These are phyloP conservation scores for Fusarium heterosporum DNA, from an alignment of 2,329 filamentous ascomycete genomes.

Conservation along the genomic window DNA sequence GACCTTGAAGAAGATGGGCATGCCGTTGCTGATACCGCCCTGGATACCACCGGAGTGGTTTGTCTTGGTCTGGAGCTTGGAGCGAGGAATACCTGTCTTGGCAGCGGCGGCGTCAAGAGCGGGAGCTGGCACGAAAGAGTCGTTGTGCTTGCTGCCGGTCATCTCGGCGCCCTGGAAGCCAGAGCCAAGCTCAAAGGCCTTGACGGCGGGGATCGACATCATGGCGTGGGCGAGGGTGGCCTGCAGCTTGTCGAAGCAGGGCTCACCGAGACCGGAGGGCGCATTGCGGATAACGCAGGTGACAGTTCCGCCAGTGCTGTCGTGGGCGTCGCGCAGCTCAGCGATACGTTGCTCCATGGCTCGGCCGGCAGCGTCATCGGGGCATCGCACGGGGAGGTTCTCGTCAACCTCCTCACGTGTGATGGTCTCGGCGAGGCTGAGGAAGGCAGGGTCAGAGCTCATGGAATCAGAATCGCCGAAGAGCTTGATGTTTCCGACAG, in stretches of 20 bases:
- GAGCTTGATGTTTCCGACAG: slow-evolving; percentile 72
- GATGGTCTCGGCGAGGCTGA: slow-evolving; percentile 73
- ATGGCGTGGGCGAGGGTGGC: slow-evolving; percentile 92
- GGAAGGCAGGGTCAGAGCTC: slow-evolving; percentile 84
- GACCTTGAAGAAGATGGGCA: slow-evolving; percentile 92
- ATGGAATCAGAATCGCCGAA: slow-evolving; percentile 53
- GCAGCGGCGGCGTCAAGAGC: slow-evolving; percentile 58
- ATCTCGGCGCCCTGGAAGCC: slow-evolving; percentile 90
- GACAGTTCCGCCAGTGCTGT: slow-evolving; percentile 94
- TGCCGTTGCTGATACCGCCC: slow-evolving; percentile 94
- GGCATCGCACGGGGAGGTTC: slow-evolving; percentile 89
- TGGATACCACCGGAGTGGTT: slow-evolving; percentile 97
- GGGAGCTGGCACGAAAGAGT: slow-evolving; percentile 64
- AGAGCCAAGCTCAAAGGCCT: slow-evolving; percentile 95
- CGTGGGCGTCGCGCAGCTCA: slow-evolving; percentile 79
- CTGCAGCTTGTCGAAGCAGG: slow-evolving; percentile 95
- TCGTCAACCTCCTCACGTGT: slow-evolving; percentile 75
- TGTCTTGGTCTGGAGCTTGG: slow-evolving; percentile 79
- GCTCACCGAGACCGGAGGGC: slow-evolving; percentile 89
- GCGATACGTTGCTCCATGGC: slow-evolving; percentile 85
- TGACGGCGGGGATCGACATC: slow-evolving; percentile 93
- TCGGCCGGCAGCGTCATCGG: slow-evolving; percentile 70
- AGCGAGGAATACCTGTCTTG: slow-evolving; percentile 60
- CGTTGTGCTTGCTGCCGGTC: slow-evolving; percentile 91
- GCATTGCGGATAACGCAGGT: slow-evolving; percentile 92